phyloP scores from a whole-genome alignment of 2,329 filamentous ascomycete species.

The Botrytis fragariae region DNA sequence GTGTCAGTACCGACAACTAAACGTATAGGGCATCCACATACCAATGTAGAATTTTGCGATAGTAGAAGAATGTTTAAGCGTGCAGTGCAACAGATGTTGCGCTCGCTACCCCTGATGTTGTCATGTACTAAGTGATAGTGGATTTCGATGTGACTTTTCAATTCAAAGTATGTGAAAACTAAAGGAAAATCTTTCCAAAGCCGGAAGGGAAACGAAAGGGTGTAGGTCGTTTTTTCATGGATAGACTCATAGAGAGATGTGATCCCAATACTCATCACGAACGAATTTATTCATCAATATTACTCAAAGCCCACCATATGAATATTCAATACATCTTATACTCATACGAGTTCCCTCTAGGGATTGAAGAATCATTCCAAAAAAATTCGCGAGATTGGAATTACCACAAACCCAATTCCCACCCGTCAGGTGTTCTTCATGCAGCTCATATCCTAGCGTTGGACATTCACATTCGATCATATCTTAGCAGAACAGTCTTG shows the following conservation, averaged over 20 bases:
- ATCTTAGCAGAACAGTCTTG: no score
- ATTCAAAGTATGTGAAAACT: neutral
- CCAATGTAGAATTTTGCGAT: neutral
- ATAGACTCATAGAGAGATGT: neutral
- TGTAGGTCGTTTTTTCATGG: neutral
- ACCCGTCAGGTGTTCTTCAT: no score
- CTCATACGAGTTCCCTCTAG: no score
- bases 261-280: neutral
- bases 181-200: neutral
- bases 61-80: neutral
- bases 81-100: neutral
- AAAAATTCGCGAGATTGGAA: no score
- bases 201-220: neutral
- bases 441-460: neutral
- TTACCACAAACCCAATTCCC: no score
- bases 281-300: neutral
- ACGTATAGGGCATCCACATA: neutral
- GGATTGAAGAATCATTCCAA: no score
- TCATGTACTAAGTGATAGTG: neutral
- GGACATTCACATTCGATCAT: neutral
- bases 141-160: neutral
- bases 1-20: neutral
- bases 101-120: neutral
- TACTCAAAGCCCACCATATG: neutral
- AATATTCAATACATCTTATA: neutral